Evolutionary conservation across 73 alveolate genomes (phyloP).

Genomic region (Effrenium voratum): DNA sequence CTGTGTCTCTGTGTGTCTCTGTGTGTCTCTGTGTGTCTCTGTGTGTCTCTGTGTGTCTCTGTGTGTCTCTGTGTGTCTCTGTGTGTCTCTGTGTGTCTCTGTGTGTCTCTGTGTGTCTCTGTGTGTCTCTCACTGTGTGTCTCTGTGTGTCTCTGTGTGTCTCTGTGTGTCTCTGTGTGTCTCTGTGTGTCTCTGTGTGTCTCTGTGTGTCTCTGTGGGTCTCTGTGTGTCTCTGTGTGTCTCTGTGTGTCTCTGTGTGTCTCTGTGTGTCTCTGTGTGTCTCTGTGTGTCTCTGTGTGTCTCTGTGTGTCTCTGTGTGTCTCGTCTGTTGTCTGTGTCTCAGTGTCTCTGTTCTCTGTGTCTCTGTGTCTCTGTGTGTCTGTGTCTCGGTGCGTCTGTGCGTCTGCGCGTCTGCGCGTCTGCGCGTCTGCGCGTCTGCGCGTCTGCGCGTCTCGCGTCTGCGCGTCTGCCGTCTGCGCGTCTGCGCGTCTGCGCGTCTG

Average conservation of each 20-base stretch:
- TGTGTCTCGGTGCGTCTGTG: background rate
- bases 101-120: background rate
- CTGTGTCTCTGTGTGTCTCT: background rate
- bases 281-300: background rate
- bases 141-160: conserved; percentile 28
- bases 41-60: conserved; percentile 5
- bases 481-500: too few relatives aligned
- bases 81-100: background rate
- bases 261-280: conserved; percentile 28
- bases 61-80: conserved; percentile 17
- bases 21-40: background rate
- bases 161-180: background rate
- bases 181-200: background rate
- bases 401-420: background rate
- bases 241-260: conserved; percentile 1
- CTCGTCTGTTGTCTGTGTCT: background rate
- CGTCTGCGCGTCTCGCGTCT: too few relatives aligned
- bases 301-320: background rate
- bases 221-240: background rate
- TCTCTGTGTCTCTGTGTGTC: conserved; percentile 16
- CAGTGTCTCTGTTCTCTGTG: background rate
- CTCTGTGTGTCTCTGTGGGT: background rate
- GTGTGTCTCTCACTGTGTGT: conserved; percentile 2
- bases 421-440: too few relatives aligned
- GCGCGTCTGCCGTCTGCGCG: too few relatives aligned